Evolutionary conservation across 1,139 yeast species (phyloP).

Genomic region (Insectozyma bohioensis): DNA sequence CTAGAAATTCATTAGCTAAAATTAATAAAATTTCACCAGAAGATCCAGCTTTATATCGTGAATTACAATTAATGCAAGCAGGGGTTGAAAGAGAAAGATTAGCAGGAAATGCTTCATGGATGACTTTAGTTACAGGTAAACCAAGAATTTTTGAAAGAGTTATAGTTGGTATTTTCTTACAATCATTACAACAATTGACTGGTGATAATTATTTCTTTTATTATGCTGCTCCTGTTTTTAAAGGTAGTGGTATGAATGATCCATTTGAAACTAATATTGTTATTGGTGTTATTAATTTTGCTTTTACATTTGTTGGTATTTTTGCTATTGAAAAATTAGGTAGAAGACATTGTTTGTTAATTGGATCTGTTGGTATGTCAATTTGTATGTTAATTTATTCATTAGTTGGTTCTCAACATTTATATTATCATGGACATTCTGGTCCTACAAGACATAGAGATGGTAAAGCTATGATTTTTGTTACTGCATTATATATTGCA

Average conservation of each 20-base stretch:
- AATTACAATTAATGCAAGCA: conserved; percentile 59
- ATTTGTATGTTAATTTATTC: conserved; percentile 62
- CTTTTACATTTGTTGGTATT: conserved; percentile 67
- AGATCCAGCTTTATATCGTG: conserved; percentile 57
- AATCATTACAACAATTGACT: conserved; percentile 73
- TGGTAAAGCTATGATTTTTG: conserved; percentile 75
- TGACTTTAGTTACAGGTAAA: conserved; percentile 61
- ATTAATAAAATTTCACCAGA: conserved; percentile 62
- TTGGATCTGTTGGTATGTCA: conserved; percentile 48
- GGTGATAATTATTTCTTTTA: conserved; percentile 84
- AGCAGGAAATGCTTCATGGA: conserved; percentile 72
- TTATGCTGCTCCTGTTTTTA: conserved; percentile 76
- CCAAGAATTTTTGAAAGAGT: conserved; percentile 69
- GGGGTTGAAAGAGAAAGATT: conserved; percentile 62
- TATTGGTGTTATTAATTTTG: conserved; percentile 77
- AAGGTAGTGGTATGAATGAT: conserved; percentile 77
- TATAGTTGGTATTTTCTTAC: conserved; percentile 61
- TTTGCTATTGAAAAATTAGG: conserved; percentile 70
- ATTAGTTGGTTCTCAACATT: conserved; percentile 55
- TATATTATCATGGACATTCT: conserved; percentile 54
- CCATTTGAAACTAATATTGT: conserved; percentile 76
- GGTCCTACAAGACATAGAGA: conserved; percentile 43
- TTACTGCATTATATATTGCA: conserved; percentile 76
- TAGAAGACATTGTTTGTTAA: conserved; percentile 63
- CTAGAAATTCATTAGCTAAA: conserved; percentile 55